phyloP scores from a whole-genome alignment of 2,329 filamentous ascomycete species.

The Shiraia bambusicola region DNA sequence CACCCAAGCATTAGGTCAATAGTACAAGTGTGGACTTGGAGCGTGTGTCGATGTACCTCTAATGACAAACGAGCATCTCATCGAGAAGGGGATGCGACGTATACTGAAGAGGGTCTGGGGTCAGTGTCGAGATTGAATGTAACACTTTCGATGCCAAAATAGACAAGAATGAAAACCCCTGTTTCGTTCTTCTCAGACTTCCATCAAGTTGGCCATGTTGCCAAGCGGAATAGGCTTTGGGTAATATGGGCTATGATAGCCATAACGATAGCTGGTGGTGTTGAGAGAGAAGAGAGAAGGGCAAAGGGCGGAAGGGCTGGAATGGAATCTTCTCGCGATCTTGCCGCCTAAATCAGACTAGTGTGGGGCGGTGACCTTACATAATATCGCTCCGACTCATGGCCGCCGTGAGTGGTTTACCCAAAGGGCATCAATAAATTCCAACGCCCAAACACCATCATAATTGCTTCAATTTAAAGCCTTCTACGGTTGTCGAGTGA shows the following conservation, averaged over 20 bases:
- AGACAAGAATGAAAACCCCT: background rate
- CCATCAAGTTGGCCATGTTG: too few species aligned
- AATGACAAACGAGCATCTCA: slow-evolving; percentile 38
- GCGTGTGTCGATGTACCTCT: slow-evolving; percentile 26
- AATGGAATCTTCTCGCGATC: slow-evolving; percentile 22
- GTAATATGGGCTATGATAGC: too few species aligned
- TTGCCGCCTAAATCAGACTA: slow-evolving; percentile 15
- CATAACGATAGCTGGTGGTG: too few species aligned
- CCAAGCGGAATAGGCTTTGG: too few species aligned
- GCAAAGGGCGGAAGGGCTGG: slow-evolving; percentile 21
- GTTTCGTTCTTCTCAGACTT: too few species aligned
- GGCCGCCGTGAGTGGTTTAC: slow-evolving; percentile 11
- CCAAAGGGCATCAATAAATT: slow-evolving; percentile 12
- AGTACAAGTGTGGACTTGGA: slow-evolving; percentile 23
- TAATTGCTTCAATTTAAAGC: slow-evolving; percentile 1
- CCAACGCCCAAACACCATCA: slow-evolving; percentile 9
- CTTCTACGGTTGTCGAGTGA: slow-evolving; percentile 4
- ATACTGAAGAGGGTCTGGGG: slow-evolving; percentile 32
- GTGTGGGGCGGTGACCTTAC: slow-evolving; percentile 26
- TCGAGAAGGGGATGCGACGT: slow-evolving; percentile 34
- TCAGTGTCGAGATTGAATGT: background rate
- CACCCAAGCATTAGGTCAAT: slow-evolving; percentile 35
- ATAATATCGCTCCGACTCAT: slow-evolving; percentile 18
- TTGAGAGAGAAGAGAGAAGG: slow-evolving; percentile 7
- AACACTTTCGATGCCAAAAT: background rate